phyloP scores from a whole-genome alignment of 1,284 basidiomycete species.

The Apiotrichum akiyoshidainum region DNA sequence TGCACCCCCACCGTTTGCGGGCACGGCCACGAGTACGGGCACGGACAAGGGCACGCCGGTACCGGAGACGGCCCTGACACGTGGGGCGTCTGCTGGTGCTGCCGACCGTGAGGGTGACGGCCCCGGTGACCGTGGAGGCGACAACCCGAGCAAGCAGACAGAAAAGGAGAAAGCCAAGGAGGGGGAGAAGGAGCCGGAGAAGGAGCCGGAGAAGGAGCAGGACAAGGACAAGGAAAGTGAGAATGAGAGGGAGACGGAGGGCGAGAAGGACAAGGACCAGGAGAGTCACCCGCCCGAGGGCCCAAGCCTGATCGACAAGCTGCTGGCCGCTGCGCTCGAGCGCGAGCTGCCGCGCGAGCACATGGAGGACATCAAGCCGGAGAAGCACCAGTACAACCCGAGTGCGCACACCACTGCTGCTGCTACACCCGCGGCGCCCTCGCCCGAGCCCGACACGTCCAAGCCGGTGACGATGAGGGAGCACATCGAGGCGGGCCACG shows the following conservation, averaged over 20 bases:
- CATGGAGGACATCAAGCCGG: not conserved
- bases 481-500: no score
- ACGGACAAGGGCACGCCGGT: not conserved
- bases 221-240: not conserved
- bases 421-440: not conserved
- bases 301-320: slow-evolving; percentile 3
- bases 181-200: no score
- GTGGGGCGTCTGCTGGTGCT: no score
- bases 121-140: no score
- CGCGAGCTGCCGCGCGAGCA: slow-evolving; percentile 10
- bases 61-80: no score
- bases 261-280: not conserved
- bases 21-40: not conserved
- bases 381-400: not conserved
- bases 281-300: not conserved
- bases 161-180: not conserved
- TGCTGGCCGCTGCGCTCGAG: slow-evolving; percentile 15
- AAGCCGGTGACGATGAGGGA: no score
- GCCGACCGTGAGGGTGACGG: no score
- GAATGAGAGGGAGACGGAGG: not conserved
- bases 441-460: not conserved
- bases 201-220: not conserved
- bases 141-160: not conserved
- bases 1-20: not conserved
- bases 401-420: not conserved